Percentiles rank a stretch among this genome's conserved stretches.
These are phyloP conservation scores for Lactifluus piperatus DNA, from an alignment of 768 basidiomycete species.

Conservation along the genomic window DNA sequence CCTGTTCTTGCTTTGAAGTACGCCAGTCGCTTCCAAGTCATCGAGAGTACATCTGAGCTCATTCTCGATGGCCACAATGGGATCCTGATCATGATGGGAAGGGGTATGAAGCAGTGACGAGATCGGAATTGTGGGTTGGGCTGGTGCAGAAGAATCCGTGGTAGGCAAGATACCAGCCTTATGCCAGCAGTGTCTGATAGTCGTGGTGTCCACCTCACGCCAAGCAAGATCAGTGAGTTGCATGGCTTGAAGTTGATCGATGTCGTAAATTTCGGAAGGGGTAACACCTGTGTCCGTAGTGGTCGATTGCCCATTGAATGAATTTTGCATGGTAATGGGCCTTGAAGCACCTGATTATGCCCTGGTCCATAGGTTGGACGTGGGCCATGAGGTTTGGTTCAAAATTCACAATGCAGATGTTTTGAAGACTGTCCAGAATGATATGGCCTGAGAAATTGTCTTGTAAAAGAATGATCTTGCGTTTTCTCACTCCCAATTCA, in stretches of 20 bases:
- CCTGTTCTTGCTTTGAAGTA: not conserved
- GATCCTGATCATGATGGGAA: not conserved
- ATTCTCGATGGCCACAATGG: not conserved
- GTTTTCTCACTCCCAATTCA: not conserved
- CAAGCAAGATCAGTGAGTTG: constrained; percentile 28
- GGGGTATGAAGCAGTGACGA: not conserved
- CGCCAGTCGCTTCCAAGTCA: not conserved
- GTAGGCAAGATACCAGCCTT: constrained; percentile 21
- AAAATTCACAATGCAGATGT: constrained; percentile 27
- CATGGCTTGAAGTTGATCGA: constrained; percentile 31
- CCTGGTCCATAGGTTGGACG: constrained; percentile 32
- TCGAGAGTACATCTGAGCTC: not conserved
- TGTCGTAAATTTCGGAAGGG: constrained; percentile 28
- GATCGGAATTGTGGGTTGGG: not conserved
- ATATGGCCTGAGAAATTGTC: constrained; percentile 30
- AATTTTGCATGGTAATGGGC: constrained; percentile 28
- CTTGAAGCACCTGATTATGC: constrained; percentile 31
- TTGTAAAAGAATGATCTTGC: constrained; percentile 24
- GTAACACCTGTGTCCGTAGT: not conserved
- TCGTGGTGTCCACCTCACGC: constrained; percentile 24
- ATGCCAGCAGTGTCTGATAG: constrained; percentile 32
- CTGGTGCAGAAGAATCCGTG: not conserved
- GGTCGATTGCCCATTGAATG: constrained; percentile 16
- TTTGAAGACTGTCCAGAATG: constrained; percentile 22
- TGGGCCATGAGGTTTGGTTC: constrained; percentile 31